Evolutionary conservation across 352 stramenopile species (phyloP).

Genomic region (Aphanomyces euteiches): DNA sequence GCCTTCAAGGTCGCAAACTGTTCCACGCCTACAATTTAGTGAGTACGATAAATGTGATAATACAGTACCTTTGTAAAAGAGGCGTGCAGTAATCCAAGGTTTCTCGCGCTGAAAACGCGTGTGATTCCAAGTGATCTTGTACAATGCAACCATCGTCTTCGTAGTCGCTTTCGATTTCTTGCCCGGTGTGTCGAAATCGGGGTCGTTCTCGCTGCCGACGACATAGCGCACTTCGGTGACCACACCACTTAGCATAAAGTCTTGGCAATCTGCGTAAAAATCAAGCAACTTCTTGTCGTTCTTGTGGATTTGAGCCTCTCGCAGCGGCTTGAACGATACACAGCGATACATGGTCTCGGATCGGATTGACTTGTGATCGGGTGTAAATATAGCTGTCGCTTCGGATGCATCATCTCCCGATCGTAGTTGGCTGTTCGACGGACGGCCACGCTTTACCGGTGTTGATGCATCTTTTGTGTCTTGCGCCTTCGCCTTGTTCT

Average conservation of each 20-base stretch:
- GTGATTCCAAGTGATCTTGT: no score
- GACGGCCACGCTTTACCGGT: neutral
- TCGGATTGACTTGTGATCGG: constrained; percentile 4
- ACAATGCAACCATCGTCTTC: no score
- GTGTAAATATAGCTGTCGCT: neutral
- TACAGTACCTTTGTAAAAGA: no score
- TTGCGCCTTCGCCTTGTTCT: neutral
- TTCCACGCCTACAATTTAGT: neutral
- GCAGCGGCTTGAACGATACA: no score
- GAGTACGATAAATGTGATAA: no score
- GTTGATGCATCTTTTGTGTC: neutral
- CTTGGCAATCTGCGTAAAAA: no score
- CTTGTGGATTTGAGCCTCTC: no score
- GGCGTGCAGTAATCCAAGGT: no score
- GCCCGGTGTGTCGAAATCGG: neutral
- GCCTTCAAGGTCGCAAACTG: constrained; percentile 2
- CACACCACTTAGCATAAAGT: neutral
- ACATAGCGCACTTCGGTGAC: neutral
- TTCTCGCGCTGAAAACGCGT: no score
- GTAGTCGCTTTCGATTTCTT: neutral
- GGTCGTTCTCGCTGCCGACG: neutral
- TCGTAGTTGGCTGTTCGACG: neutral
- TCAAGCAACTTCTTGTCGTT: no score
- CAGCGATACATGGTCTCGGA: neutral
- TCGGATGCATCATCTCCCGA: neutral